Percentiles rank a stretch among this genome's conserved stretches.
Conservation (phyloP, 345 rosid genomes). For the Eutrema heterophyllum region DNA sequence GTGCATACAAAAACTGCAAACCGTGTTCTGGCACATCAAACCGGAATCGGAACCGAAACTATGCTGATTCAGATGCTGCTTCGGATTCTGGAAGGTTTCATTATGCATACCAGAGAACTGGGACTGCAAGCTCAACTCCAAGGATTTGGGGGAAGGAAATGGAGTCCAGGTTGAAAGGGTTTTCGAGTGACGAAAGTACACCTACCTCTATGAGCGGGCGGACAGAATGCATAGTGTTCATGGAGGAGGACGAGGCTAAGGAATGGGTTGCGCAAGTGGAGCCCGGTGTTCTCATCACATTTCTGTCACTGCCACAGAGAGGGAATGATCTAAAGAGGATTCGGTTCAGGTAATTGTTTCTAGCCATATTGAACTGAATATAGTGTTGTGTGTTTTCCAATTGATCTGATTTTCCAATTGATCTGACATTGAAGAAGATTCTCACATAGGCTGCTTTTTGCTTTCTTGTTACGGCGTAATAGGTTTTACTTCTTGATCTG, state of each 20-base stretch:
- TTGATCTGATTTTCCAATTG: too few relatives aligned
- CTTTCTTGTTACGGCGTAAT: background rate
- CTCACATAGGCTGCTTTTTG: background rate
- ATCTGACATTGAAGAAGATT: background rate
- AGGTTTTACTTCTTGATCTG: too few relatives aligned
- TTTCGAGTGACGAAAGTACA: constrained; percentile 88
- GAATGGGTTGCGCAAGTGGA: constrained; percentile 99
- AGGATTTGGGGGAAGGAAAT: constrained; percentile 66
- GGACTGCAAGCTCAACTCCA: constrained; percentile 61
- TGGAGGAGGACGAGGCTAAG: constrained; percentile 81
- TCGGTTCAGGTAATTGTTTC: constrained; percentile 66
- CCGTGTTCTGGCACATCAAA: constrained; percentile 75
- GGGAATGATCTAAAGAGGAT: constrained; percentile 90
- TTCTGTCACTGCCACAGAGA: constrained; percentile 72
- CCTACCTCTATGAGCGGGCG: constrained; percentile 72
- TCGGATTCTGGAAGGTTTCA: constrained; percentile 64
- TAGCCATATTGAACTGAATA: background rate
- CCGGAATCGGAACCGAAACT: constrained; percentile 42
- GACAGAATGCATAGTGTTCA: constrained; percentile 59
- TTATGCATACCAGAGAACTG: constrained; percentile 62
- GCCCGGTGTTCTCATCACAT: constrained; percentile 92
- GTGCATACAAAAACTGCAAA: constrained; percentile 83
- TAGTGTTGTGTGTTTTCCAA: background rate
- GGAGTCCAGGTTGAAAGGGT: constrained; percentile 69
- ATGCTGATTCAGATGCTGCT: constrained; percentile 54